A percentile compares a stretch with the other conserved stretches of the same genome.
These are phyloP conservation scores for Dactylonectria macrodidyma DNA, from an alignment of 2,329 filamentous ascomycete genomes.

Conservation along the genomic window DNA sequence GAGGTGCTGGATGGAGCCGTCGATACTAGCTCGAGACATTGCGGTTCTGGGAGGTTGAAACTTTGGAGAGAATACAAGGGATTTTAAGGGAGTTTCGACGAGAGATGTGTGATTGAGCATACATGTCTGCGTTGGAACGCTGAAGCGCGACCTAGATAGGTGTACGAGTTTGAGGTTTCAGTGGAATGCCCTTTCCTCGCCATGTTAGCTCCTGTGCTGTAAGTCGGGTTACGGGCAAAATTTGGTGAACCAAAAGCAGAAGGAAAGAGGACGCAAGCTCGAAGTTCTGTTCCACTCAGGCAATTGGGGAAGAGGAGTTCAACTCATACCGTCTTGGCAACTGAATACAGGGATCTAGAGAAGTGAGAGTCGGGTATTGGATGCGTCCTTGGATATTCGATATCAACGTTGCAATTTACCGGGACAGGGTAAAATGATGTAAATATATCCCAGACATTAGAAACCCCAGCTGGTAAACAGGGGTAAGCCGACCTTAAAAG, in stretches of 20 bases:
- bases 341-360: conserved; percentile 11
- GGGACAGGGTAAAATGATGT: conserved; percentile 24
- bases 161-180: conserved; percentile 9
- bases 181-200: conserved; percentile 35
- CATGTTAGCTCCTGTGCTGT: conserved; percentile 32
- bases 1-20: conserved; percentile 45
- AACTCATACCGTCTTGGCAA: too few species aligned
- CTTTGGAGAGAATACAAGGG: background rate
- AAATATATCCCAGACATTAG: conserved; percentile 21
- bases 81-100: background rate
- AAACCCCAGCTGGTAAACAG: conserved; percentile 30
- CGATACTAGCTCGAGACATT: conserved; percentile 54
- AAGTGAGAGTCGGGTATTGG: background rate
- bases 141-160: conserved; percentile 5
- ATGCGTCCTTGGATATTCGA: background rate
- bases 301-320: background rate
- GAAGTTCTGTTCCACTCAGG: conserved; percentile 7
- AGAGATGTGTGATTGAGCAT: conserved; percentile 23
- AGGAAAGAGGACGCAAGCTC: conserved; percentile 1
- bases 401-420: conserved; percentile 16
- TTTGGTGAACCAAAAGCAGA: conserved; percentile 8
- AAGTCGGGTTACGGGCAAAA: conserved; percentile 1
- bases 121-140: conserved; percentile 37
- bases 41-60: conserved; percentile 11
- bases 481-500: conserved; percentile 45